Percentiles rank a stretch among this genome's conserved stretches.
phyloP scores from a whole-genome alignment of 2,329 filamentous ascomycete genomes.

The Phoma sp. region DNA sequence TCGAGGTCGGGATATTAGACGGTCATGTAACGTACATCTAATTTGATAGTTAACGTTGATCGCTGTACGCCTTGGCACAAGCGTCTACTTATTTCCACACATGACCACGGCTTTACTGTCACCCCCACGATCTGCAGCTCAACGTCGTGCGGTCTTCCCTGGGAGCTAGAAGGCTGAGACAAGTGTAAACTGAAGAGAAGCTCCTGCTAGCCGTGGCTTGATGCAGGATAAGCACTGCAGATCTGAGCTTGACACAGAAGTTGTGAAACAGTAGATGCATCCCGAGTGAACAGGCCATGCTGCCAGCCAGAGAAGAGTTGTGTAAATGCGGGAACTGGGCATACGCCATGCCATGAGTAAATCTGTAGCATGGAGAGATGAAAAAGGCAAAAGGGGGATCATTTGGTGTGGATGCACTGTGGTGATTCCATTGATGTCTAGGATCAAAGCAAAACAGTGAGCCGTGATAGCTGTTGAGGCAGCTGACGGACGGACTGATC shows the following conservation, averaged over 20 bases:
- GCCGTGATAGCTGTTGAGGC: background rate
- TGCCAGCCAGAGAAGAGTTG: background rate
- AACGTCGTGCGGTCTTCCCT: background rate
- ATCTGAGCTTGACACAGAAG: slow-evolving; percentile 4
- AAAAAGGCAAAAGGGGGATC: no score
- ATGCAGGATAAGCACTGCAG: slow-evolving; percentile 12
- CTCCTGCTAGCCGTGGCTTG: slow-evolving; percentile 6
- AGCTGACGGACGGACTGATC: background rate
- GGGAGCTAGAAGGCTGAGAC: background rate
- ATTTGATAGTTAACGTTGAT: background rate
- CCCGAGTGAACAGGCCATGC: background rate
- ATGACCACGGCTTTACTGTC: slow-evolving; percentile 2
- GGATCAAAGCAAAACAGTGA: background rate
- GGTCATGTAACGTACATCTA: no score
- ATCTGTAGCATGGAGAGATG: background rate
- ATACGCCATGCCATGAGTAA: background rate
- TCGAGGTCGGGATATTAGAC: no score
- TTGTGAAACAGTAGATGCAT: background rate
- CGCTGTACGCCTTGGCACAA: background rate
- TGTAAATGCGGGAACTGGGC: background rate
- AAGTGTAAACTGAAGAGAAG: slow-evolving; percentile 1
- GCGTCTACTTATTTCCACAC: background rate
- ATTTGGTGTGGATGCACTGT: no score
- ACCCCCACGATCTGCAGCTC: background rate
- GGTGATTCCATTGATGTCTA: no score